Evolutionary conservation across 176 grass and related monocot species (phyloP).

Genomic region (Poa pratensis): DNA sequence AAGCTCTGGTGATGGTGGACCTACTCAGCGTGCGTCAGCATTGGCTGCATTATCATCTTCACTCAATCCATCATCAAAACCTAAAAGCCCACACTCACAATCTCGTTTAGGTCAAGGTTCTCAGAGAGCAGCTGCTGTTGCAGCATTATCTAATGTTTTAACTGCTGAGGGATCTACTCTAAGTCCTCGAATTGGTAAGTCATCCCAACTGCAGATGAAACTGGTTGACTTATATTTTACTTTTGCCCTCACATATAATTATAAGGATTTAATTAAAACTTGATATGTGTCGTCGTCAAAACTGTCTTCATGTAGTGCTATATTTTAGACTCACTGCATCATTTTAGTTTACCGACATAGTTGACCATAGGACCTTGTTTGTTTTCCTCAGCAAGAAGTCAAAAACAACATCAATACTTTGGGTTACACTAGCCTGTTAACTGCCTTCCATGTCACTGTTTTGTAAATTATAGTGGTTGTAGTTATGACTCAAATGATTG

Average conservation of each 20-base stretch:
- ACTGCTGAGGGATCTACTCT: slow-evolving; percentile 74
- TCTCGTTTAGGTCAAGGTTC: slow-evolving; percentile 71
- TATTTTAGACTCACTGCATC: slow-evolving; percentile 11
- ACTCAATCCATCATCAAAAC: slow-evolving; percentile 72
- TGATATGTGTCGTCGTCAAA: not conserved
- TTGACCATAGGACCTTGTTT: not conserved
- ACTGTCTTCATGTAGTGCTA: slow-evolving; percentile 21
- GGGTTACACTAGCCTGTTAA: not conserved
- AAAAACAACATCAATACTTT: not conserved
- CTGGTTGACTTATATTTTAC: slow-evolving; percentile 33
- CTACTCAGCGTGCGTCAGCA: slow-evolving; percentile 85
- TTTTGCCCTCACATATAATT: not conserved
- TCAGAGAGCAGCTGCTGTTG: slow-evolving; percentile 92
- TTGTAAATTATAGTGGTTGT: slow-evolving; percentile 24
- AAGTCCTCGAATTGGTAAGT: slow-evolving; percentile 43
- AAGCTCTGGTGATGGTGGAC: slow-evolving; percentile 63
- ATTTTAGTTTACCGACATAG: not conserved
- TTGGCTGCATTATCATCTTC: slow-evolving; percentile 79
- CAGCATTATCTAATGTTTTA: slow-evolving; percentile 82
- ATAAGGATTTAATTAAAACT: not conserved
- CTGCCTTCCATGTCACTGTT: slow-evolving; percentile 7
- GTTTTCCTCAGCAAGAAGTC: slow-evolving; percentile 1
- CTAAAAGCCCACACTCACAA: slow-evolving; percentile 48
- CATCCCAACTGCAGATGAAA: slow-evolving; percentile 43
- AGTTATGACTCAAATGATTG: not conserved